Evolutionary conservation across 202 grass and related monocot genomes (phyloP).

Genomic region (Tripidium arundinaceum): DNA sequence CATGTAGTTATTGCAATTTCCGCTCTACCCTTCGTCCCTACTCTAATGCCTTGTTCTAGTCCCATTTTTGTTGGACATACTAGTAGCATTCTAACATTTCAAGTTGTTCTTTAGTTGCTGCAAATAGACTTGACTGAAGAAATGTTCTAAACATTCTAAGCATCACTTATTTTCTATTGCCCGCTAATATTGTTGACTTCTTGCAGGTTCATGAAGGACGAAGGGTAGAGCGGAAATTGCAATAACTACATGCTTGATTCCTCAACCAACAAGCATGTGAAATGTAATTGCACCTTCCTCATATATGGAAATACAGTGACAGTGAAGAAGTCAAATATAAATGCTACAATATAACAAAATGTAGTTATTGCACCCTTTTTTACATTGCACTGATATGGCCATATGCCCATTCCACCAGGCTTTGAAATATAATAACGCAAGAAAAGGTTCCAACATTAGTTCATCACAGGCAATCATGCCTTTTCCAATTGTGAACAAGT

Average conservation of each 20-base stretch:
- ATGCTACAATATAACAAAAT: neutral
- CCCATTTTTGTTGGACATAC: neutral
- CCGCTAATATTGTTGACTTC: conserved; percentile 29
- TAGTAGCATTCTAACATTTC: neutral
- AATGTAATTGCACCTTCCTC: neutral
- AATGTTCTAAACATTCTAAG: neutral
- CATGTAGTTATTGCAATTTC: neutral
- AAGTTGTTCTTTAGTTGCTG: neutral
- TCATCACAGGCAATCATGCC: conserved; percentile 51
- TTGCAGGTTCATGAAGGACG: conserved; percentile 96
- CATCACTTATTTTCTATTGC: conserved; percentile 4
- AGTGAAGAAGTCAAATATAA: neutral
- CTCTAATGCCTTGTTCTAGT: neutral
- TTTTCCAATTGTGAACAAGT: neutral
- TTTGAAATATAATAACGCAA: neutral
- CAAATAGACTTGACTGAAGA: neutral
- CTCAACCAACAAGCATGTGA: neutral
- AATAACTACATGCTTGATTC: neutral
- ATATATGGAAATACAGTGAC: neutral
- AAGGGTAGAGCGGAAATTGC: neutral
- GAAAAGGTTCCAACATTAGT: neutral
- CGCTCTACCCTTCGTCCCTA: neutral
- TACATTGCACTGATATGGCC: neutral
- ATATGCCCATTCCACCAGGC: neutral
- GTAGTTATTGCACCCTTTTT: neutral